phyloP scores from a whole-genome alignment of 306 rosid genomes.

The Prunus padus region DNA sequence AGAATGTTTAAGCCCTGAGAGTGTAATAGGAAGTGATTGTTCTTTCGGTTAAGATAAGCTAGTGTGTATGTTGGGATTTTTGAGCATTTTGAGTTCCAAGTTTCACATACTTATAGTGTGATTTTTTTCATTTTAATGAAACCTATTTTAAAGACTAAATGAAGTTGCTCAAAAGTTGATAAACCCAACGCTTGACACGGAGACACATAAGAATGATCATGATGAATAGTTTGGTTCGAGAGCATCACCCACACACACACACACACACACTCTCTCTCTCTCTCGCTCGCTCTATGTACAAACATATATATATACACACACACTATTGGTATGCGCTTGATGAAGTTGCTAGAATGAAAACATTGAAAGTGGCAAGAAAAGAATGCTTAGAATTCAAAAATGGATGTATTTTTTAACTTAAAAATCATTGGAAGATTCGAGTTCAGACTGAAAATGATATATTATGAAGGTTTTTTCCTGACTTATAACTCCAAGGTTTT shows the following conservation, averaged over 20 bases:
- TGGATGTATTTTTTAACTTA: neutral
- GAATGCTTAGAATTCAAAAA: neutral
- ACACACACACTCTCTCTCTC: neutral
- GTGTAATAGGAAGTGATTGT: neutral
- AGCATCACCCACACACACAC: neutral
- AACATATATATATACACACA: neutral
- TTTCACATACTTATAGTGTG: neutral
- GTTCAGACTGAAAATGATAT: neutral
- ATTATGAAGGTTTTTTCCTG: neutral
- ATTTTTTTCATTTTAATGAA: neutral
- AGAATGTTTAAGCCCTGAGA: neutral
- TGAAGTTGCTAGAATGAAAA: neutral
- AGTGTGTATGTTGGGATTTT: constrained; percentile 3
- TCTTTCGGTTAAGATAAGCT: neutral
- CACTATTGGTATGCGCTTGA: neutral
- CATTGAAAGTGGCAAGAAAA: neutral
- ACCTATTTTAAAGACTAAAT: too few relatives aligned
- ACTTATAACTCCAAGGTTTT: neutral
- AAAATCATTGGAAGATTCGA: neutral
- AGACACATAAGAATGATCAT: too few relatives aligned
- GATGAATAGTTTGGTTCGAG: neutral
- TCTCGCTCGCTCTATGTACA: neutral
- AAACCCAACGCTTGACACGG: too few relatives aligned
- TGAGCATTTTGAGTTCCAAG: neutral
- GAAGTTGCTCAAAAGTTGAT: too few relatives aligned